Evolutionary conservation across 441 rosid genomes (phyloP).

Genomic region (Metrosideros polymorpha): DNA sequence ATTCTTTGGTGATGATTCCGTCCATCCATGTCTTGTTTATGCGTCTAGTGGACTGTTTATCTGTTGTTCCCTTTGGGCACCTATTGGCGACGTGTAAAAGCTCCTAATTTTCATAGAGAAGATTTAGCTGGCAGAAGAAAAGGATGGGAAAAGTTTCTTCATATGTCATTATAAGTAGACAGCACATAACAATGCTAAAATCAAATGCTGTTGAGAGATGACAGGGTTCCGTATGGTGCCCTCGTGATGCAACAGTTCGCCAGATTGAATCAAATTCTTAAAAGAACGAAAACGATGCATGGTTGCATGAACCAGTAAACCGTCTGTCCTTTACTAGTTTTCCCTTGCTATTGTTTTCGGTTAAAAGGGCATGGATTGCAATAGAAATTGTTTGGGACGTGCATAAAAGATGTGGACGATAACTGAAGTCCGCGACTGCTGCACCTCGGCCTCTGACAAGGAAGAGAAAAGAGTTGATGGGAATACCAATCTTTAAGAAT

Average conservation of each 20-base stretch:
- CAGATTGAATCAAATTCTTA: not conserved
- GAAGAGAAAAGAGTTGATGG: not conserved
- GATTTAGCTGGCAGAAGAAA: not conserved
- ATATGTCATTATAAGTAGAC: not conserved
- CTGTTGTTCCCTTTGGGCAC: not conserved
- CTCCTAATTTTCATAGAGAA: not conserved
- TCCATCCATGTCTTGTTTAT: not conserved
- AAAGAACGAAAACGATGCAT: not conserved
- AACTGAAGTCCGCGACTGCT: not conserved
- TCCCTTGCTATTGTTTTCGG: not conserved
- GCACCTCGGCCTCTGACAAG: not conserved
- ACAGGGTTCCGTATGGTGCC: not conserved
- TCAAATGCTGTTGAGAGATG: not conserved
- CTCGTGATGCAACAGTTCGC: not conserved
- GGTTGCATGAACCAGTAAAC: not conserved
- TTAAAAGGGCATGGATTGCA: not conserved
- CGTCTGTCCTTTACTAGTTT: not conserved
- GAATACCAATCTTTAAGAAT: not conserved
- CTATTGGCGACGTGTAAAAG: not conserved
- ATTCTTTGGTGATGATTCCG: not conserved
- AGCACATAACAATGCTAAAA: not conserved
- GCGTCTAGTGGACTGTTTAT: not conserved
- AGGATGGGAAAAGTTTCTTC: not conserved
- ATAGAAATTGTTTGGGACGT: not conserved
- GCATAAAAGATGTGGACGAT: not conserved